phyloP scores from a whole-genome alignment of 306 rosid species.

The Canavalia ensiformis region DNA sequence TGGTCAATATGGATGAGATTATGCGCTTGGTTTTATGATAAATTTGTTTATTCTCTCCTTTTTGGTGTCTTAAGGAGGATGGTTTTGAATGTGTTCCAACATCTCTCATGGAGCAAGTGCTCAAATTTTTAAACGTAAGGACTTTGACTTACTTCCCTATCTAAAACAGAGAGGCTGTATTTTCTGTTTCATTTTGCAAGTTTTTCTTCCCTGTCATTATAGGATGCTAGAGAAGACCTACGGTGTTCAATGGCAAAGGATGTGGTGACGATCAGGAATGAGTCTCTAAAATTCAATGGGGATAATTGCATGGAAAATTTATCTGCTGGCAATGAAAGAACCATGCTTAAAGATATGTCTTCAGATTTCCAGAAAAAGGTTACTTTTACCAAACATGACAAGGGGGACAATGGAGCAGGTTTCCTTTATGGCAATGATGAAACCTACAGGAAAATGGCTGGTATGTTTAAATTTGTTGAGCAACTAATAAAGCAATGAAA shows the following conservation, averaged over 20 bases:
- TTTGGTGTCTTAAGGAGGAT: slow-evolving; percentile 62
- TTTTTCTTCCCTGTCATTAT: slow-evolving; percentile 31
- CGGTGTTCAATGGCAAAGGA: slow-evolving; percentile 92
- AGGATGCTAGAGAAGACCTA: slow-evolving; percentile 92
- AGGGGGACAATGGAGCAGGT: slow-evolving; percentile 53
- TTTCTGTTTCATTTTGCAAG: slow-evolving; percentile 37
- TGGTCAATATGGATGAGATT: slow-evolving; percentile 26
- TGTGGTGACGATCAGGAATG: slow-evolving; percentile 75
- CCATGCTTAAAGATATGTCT: slow-evolving; percentile 55
- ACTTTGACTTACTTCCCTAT: slow-evolving; percentile 34
- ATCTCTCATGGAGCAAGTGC: slow-evolving; percentile 88
- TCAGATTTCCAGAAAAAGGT: slow-evolving; percentile 95
- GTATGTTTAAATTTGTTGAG: slow-evolving; percentile 55
- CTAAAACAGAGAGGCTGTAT: slow-evolving; percentile 26
- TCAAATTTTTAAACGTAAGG: slow-evolving; percentile 85
- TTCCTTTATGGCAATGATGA: slow-evolving; percentile 63
- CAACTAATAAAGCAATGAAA: slow-evolving; percentile 16
- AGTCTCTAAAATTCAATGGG: slow-evolving; percentile 69
- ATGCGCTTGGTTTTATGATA: slow-evolving; percentile 34
- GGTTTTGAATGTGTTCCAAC: slow-evolving; percentile 92
- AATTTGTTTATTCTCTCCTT: slow-evolving; percentile 47
- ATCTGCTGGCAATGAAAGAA: slow-evolving; percentile 57
- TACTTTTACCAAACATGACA: slow-evolving; percentile 74
- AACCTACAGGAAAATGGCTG: slow-evolving; percentile 66
- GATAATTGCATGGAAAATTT: slow-evolving; percentile 47